phyloP scores from a whole-genome alignment of 108 stramenopile species.

The Cyclotella choctawhatcheeana region DNA sequence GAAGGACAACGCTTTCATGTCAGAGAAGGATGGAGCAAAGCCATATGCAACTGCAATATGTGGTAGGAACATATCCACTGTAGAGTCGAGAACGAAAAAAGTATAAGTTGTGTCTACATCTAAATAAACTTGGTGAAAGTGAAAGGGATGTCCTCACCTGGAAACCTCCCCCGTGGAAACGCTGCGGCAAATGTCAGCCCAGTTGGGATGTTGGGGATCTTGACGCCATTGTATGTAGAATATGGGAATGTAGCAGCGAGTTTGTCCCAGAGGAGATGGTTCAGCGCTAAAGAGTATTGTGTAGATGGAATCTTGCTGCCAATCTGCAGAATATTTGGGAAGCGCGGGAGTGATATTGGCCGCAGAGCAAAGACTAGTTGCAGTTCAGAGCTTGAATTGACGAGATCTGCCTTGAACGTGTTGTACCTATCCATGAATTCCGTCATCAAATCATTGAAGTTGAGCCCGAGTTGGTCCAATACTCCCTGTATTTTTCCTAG shows the following conservation, averaged over 20 bases:
- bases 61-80: conserved; percentile 25
- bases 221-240: conserved; percentile 19
- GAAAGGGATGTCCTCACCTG: too few species aligned
- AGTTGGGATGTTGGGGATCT: conserved; percentile 19
- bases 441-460: conserved; percentile 12
- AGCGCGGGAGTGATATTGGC: conserved; percentile 18
- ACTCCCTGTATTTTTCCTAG: conserved; percentile 15
- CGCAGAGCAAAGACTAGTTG: conserved; percentile 13
- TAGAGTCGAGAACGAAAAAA: background rate
- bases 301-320: conserved; percentile 30
- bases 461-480: conserved; percentile 17
- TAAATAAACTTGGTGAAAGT: too few species aligned
- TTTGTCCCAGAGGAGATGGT: conserved; percentile 24
- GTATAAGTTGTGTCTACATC: too few species aligned
- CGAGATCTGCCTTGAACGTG: conserved; percentile 8
- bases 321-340: conserved; percentile 26
- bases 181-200: conserved; percentile 19
- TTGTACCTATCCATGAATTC: conserved; percentile 7
- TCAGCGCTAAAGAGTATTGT: conserved; percentile 16
- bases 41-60: conserved; percentile 38
- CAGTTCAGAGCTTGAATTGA: background rate
- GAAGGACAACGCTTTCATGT: conserved; percentile 16
- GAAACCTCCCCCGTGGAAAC: background rate
- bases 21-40: background rate
- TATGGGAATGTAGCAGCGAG: conserved; percentile 15